phyloP scores from a whole-genome alignment of 257 asterid species.

The Schizonepeta tenuifolia region DNA sequence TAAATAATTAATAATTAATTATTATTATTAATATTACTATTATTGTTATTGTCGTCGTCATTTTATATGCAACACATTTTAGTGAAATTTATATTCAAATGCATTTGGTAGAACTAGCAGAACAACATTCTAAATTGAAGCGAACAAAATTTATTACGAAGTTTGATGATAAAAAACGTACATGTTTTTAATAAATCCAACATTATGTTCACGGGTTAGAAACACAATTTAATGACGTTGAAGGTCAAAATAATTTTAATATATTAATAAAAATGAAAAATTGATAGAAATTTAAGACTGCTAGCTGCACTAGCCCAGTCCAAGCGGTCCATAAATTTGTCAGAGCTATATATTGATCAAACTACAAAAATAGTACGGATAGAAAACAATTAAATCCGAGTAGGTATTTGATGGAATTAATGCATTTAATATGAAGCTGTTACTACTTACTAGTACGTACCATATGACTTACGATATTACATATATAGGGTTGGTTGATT shows the following conservation, averaged over 20 bases:
- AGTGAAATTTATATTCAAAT: no score
- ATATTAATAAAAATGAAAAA: neutral
- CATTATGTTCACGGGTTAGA: neutral
- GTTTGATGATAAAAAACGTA: neutral
- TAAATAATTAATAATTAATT: no score
- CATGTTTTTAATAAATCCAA: slow-evolving; percentile 6
- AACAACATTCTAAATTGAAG: neutral
- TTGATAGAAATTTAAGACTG: neutral
- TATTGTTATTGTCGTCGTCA: no score
- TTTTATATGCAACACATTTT: no score
- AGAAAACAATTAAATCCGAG: slow-evolving; percentile 1
- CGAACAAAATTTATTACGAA: neutral
- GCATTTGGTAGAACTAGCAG: neutral
- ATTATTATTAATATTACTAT: no score
- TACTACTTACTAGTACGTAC: no score
- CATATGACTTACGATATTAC: neutral
- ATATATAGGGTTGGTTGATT: neutral
- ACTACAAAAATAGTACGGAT: neutral
- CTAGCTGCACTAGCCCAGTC: neutral
- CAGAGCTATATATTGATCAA: neutral
- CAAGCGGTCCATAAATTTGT: neutral
- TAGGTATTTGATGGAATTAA: slow-evolving; percentile 1
- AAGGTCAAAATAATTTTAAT: neutral
- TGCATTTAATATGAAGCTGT: slow-evolving; percentile 14
- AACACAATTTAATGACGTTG: neutral